A percentile compares a stretch with the other conserved stretches of the same genome.
phyloP scores from a whole-genome alignment of 202 grass and related monocot genomes.

The Saccharum hybrid region DNA sequence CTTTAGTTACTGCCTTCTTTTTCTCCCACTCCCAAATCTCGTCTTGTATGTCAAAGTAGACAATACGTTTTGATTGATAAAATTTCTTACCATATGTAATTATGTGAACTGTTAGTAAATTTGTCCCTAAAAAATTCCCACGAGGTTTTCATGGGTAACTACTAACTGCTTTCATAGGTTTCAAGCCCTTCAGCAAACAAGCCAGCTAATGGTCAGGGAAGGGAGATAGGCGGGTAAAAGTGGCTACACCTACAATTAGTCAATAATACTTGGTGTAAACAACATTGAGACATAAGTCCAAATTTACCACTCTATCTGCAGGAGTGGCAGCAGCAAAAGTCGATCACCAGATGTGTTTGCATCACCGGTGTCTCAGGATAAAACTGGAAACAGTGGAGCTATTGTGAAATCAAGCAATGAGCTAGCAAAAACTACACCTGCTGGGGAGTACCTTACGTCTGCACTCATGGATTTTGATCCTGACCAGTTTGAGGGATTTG shows the following conservation, averaged over 20 bases:
- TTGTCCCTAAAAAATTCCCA: conserved; percentile 25
- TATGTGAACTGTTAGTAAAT: conserved; percentile 30
- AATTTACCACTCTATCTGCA: conserved; percentile 47
- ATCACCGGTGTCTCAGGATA: conserved; percentile 49
- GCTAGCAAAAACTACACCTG: conserved; percentile 86
- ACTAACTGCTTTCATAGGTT: conserved; percentile 56
- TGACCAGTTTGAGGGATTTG: conserved; percentile 90
- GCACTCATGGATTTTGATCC: conserved; percentile 96
- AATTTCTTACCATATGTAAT: conserved; percentile 23
- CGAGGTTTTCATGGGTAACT: conserved; percentile 32
- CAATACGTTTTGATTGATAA: conserved; percentile 17
- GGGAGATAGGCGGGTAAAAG: conserved; percentile 73
- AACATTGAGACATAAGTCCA: not conserved
- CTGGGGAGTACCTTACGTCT: conserved; percentile 95
- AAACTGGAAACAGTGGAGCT: conserved; percentile 78
- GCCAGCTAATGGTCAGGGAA: conserved; percentile 55
- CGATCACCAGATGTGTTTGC: conserved; percentile 51
- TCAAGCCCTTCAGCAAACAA: conserved; percentile 71
- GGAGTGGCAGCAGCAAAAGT: conserved; percentile 68
- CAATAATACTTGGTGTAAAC: not conserved
- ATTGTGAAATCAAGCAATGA: conserved; percentile 91
- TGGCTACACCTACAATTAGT: conserved; percentile 23
- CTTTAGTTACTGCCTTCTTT: conserved; percentile 14
- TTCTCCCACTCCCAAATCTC: conserved; percentile 11
- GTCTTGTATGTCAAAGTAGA: not conserved